A percentile compares a stretch with the other conserved stretches of the same genome.
Conservation (phyloP, 148 eudicot genomes). For the Polygonum maritimum region DNA sequence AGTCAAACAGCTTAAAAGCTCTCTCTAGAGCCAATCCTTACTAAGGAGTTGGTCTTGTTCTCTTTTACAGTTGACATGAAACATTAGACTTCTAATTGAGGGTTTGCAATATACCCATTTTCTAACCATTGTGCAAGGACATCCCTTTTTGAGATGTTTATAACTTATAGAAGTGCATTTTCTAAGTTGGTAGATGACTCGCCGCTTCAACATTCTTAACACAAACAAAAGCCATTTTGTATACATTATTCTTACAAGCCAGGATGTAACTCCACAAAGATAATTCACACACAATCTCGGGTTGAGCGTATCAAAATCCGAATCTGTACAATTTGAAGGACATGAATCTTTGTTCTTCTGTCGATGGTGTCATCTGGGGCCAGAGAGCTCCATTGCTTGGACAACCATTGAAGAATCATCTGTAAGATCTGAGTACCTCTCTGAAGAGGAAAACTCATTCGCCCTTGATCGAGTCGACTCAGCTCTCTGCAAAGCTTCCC, state of each 20-base stretch:
- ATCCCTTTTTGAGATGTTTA: background rate
- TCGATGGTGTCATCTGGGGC: slow-evolving; percentile 54
- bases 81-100: background rate
- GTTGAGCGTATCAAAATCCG: background rate
- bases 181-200: background rate
- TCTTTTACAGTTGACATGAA: background rate
- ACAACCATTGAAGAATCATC: slow-evolving; percentile 87
- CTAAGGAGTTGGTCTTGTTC: background rate
- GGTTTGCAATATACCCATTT: background rate
- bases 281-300: slow-evolving; percentile 2
- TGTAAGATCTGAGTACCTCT: slow-evolving; percentile 83
- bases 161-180: background rate
- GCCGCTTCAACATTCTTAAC: background rate
- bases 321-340: background rate
- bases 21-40: background rate
- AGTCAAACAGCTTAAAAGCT: slow-evolving; percentile 27
- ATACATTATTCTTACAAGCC: slow-evolving; percentile 9
- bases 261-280: background rate
- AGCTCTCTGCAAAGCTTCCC: slow-evolving; percentile 90
- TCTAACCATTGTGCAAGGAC: background rate
- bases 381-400: slow-evolving; percentile 96
- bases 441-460: slow-evolving; percentile 75
- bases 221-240: slow-evolving; percentile 1
- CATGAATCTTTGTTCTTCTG: background rate
- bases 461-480: slow-evolving; percentile 59